Conservation (phyloP, 2,329 filamentous ascomycete genomes). For the Cladophialophora exuberans region DNA sequence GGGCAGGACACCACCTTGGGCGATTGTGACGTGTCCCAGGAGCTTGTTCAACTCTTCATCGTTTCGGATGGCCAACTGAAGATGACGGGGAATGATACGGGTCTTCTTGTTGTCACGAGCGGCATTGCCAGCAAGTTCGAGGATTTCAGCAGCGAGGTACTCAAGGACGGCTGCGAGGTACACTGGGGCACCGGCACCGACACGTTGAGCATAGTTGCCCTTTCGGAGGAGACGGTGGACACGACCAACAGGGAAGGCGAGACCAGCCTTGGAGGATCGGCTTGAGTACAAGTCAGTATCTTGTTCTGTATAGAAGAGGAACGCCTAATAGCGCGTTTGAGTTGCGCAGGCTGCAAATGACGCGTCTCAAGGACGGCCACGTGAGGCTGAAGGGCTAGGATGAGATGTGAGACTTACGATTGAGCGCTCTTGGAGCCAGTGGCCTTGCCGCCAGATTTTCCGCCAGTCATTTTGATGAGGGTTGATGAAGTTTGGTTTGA, state of each 20-base stretch:
- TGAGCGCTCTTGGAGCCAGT: constrained; percentile 98
- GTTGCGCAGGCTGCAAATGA: neutral
- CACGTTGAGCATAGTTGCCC: constrained; percentile 99
- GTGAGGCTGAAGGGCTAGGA: neutral
- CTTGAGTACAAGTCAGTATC: constrained; percentile 59
- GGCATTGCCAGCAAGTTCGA: constrained; percentile 97
- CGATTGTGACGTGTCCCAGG: constrained; percentile 92
- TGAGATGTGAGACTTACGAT: constrained; percentile 70
- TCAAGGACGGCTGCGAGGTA: constrained; percentile 97
- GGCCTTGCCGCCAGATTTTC: constrained; percentile 99
- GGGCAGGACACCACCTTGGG: constrained; percentile 94
- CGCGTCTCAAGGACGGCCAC: constrained; percentile 40
- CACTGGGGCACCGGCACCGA: constrained; percentile 95
- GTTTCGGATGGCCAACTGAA: constrained; percentile 98
- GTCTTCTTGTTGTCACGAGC: constrained; percentile 99
- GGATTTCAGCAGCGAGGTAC: constrained; percentile 97
- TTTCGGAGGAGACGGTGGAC: constrained; percentile 98
- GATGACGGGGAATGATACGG: constrained; percentile 98
- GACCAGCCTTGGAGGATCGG: constrained; percentile 98
- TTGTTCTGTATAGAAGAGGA: neutral
- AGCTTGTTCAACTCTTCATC: constrained; percentile 99
- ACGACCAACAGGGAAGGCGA: constrained; percentile 98
- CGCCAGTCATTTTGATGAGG: constrained; percentile 95
- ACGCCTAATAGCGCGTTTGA: neutral
- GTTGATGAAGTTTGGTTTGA: constrained; percentile 42